Conservation (phyloP, 345 rosid species). For the Salix arbutifolia region DNA sequence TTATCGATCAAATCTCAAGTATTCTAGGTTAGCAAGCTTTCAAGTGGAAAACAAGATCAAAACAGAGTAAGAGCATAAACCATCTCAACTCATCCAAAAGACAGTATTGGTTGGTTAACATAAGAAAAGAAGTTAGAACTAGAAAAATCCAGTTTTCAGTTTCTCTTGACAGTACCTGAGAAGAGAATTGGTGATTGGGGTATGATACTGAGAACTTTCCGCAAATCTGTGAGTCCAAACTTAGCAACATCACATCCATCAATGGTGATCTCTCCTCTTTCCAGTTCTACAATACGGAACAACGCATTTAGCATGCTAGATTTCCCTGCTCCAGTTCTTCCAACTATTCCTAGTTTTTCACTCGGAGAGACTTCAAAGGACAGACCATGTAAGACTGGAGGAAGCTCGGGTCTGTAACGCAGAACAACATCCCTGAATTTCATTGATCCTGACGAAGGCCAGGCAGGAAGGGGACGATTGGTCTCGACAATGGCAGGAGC, state of each 20-base stretch:
- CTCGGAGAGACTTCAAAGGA: conserved; percentile 73
- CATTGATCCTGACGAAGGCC: conserved; percentile 96
- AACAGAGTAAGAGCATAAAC: background rate
- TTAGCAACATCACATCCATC: conserved; percentile 76
- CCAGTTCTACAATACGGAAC: conserved; percentile 87
- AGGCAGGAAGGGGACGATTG: conserved; percentile 91
- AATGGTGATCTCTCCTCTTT: conserved; percentile 79
- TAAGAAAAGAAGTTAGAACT: background rate
- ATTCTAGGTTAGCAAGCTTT: background rate
- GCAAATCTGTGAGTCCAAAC: conserved; percentile 82
- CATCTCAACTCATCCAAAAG: background rate
- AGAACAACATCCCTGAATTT: conserved; percentile 83
- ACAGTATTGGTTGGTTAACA: background rate
- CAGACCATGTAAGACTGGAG: conserved; percentile 84
- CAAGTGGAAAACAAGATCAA: background rate
- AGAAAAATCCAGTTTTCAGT: background rate
- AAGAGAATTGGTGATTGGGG: conserved; percentile 99
- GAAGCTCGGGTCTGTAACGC: conserved; percentile 90
- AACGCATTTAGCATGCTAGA: conserved; percentile 95
- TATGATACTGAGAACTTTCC: conserved; percentile 88
- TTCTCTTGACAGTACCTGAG: conserved; percentile 52
- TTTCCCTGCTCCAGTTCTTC: conserved; percentile 99
- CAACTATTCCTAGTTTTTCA: conserved; percentile 94
- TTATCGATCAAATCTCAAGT: background rate
- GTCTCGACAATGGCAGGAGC: conserved; percentile 70